Conservation (phyloP, 2,329 filamentous ascomycete genomes). For the Aureobasidium sp. region DNA sequence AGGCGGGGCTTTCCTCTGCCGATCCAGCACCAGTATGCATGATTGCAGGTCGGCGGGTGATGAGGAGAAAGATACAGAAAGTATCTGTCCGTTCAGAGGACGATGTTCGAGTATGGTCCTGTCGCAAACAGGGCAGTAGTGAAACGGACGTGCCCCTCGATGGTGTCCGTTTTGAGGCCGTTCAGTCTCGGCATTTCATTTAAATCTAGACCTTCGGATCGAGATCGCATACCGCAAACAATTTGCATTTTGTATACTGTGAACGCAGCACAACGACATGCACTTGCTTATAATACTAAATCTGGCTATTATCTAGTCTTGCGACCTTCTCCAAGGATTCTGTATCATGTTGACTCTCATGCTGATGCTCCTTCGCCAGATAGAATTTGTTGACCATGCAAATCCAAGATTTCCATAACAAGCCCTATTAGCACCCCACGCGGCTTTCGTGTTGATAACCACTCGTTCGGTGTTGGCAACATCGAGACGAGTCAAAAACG, state of each 20-base stretch:
- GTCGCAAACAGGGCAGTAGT: background rate
- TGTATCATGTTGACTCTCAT: background rate
- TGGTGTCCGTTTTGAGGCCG: background rate
- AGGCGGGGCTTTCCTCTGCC: background rate
- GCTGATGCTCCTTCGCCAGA: background rate
- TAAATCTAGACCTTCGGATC: background rate
- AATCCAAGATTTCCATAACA: background rate
- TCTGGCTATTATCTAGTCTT: background rate
- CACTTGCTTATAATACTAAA: background rate
- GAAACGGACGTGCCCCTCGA: background rate
- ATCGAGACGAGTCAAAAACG: background rate
- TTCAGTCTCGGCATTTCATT: background rate
- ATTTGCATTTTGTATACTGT: background rate
- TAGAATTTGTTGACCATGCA: background rate
- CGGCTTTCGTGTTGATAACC: background rate
- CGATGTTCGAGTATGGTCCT: background rate
- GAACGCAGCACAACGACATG: background rate
- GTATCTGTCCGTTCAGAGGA: background rate
- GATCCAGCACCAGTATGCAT: background rate
- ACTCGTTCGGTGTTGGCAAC: background rate
- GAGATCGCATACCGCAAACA: background rate
- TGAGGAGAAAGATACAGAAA: background rate
- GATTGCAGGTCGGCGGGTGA: too few relatives aligned
- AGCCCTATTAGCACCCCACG: background rate
- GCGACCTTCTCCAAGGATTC: background rate